Evolutionary conservation across 1,284 basidiomycete genomes (phyloP), one percentile per base, ranked within the genome.

Genomic region (Ceratobasidium sp.): DNA sequence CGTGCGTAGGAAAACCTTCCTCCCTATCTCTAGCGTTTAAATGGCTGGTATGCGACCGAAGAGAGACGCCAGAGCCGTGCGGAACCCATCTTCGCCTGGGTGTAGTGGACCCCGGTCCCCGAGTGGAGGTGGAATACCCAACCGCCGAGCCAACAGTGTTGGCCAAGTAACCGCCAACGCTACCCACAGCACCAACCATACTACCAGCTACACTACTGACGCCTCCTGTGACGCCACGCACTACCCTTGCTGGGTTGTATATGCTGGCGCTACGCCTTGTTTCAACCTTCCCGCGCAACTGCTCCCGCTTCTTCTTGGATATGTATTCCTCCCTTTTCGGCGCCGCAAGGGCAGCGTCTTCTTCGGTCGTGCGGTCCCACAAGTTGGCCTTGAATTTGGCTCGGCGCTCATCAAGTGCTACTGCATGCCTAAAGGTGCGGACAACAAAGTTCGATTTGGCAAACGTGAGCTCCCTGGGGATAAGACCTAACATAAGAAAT

Each of bases 401-500:
- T 8, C 73, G 67, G 7, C 67, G 47, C 49, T 74, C 73, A 58
- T 74, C 73, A 21, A 74, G 73, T 8, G 73, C 47, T 11, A 74
- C 30, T 0, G 73, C 73, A 28, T 74, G 73, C 9, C 73, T 44
- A 69, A 74, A 74, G 18, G 16, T n/a, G 4, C 41, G 46, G 59
- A 74, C 50, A 23, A 71, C 52, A 9, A 63, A 49, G 30, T 74
- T 72, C 0, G 69, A 72, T 23, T 57, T 26, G 16, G 57, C 71
- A 50, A 74, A 74, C 1, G 67, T 44, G 23, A 72, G 81, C 4
- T 81, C 83, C 14, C 83, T 81, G 73, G 85, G 81, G n/a, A 86
- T 85, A 30, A 92, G 74, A 2, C 89, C 74, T 91, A 90, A 89
- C 89, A 83, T 73, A 50, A 32, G 76, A 47, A 75, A 75, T 1